phyloP scores from a whole-genome alignment of 331 rosid species.

The Cydonia oblonga region DNA sequence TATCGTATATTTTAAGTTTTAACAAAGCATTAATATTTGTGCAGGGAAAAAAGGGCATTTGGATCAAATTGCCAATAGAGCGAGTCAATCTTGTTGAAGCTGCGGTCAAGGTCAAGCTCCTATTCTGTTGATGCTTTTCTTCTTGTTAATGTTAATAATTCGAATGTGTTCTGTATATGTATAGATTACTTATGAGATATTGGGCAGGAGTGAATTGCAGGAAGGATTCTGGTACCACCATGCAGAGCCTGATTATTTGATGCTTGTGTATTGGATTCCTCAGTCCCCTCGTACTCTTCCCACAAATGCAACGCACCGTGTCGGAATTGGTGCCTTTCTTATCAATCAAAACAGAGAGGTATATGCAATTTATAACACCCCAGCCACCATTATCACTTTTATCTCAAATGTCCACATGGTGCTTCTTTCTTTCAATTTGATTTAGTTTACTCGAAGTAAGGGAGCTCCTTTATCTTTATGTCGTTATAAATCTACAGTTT shows the following conservation, averaged over 20 bases:
- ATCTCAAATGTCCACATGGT: not conserved
- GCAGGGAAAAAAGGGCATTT: conserved; percentile 76
- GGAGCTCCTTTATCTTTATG: not conserved
- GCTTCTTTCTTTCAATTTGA: not conserved
- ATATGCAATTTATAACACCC: not conserved
- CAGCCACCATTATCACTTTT: not conserved
- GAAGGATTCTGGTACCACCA: conserved; percentile 90
- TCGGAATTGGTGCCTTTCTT: conserved; percentile 60
- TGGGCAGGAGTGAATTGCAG: conserved; percentile 25
- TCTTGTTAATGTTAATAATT: not conserved
- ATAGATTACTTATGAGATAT: not conserved
- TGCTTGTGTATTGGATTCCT: conserved; percentile 81
- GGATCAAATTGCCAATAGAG: conserved; percentile 72
- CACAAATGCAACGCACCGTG: conserved; percentile 70
- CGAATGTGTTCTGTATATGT: not conserved
- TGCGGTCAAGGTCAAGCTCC: conserved; percentile 50
- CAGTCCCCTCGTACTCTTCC: conserved; percentile 48
- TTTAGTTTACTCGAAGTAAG: not conserved
- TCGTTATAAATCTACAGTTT: not conserved
- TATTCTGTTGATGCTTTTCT: not conserved
- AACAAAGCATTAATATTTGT: not conserved
- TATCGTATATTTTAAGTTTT: too few species aligned
- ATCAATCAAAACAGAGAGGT: conserved; percentile 67
- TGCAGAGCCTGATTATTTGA: conserved; percentile 74
- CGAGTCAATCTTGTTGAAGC: conserved; percentile 55